Conservation (phyloP, 345 rosid genomes). For the Sonneratia alba region DNA sequence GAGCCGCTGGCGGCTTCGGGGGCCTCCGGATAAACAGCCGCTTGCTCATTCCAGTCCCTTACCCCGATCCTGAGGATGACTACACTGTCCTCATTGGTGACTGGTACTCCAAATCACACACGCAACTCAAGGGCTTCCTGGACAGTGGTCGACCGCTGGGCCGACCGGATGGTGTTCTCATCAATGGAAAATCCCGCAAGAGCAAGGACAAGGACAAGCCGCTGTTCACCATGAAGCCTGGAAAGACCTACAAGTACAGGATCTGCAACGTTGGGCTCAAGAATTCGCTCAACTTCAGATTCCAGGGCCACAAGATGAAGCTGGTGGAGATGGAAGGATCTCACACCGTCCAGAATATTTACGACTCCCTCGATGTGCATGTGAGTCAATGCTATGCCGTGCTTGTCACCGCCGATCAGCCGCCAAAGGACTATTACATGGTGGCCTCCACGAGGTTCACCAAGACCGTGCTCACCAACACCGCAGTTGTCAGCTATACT, state of each 20-base stretch:
- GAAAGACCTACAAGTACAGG: slow-evolving; percentile 26
- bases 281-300: slow-evolving; percentile 23
- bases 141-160: slow-evolving; percentile 20
- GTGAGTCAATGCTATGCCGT: slow-evolving; percentile 21
- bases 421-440: slow-evolving; percentile 24
- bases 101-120: slow-evolving; percentile 21
- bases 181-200: slow-evolving; percentile 17
- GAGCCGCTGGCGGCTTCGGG: slow-evolving; percentile 22
- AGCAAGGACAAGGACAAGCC: slow-evolving; percentile 15
- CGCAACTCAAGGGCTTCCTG: slow-evolving; percentile 11
- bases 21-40: slow-evolving; percentile 28
- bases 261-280: slow-evolving; percentile 23
- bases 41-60: slow-evolving; percentile 24
- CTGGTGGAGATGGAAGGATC: slow-evolving; percentile 29
- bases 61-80: slow-evolving; percentile 24
- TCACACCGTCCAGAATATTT: slow-evolving; percentile 21
- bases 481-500: slow-evolving; percentile 16
- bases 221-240: slow-evolving; percentile 24
- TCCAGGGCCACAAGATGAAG: slow-evolving; percentile 23
- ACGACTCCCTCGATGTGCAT: slow-evolving; percentile 24
- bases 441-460: slow-evolving; percentile 24
- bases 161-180: slow-evolving; percentile 22
- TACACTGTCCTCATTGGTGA: slow-evolving; percentile 22
- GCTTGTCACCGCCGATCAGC: slow-evolving; percentile 19
- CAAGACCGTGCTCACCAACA: slow-evolving; percentile 14